phyloP scores from a whole-genome alignment of 768 basidiomycete genomes.

The Boletus huronensis region DNA sequence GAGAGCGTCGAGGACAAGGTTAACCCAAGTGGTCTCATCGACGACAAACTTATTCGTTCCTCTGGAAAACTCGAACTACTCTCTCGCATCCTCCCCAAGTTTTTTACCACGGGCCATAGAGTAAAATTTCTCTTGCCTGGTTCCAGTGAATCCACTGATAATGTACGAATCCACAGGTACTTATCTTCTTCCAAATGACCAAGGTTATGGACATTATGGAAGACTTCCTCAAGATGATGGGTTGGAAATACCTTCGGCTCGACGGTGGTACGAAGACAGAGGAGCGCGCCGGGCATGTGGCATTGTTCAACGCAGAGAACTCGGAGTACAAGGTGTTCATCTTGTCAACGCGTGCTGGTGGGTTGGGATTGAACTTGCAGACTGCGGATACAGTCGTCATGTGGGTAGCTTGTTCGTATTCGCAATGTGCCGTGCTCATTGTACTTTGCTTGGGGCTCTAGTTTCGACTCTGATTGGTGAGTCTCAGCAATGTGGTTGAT shows the following conservation, averaged over 20 bases:
- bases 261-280: conserved; percentile 97
- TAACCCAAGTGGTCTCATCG: conserved; percentile 75
- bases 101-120: conserved; percentile 88
- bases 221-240: conserved; percentile 87
- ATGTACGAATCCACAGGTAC: conserved; percentile 51
- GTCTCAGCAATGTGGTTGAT: background rate
- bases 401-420: conserved; percentile 41
- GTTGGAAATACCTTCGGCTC: conserved; percentile 85
- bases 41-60: conserved; percentile 80
- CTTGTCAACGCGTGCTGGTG: conserved; percentile 89
- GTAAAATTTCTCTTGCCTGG: conserved; percentile 37
- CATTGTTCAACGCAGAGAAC: conserved; percentile 82
- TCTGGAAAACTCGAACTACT: conserved; percentile 95
- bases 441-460: conserved; percentile 24
- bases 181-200: conserved; percentile 99
- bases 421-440: conserved; percentile 5
- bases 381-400: conserved; percentile 97
- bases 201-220: conserved; percentile 99
- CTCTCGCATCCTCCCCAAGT: conserved; percentile 88
- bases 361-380: conserved; percentile 91
- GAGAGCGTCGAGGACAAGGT: conserved; percentile 94
- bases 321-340: conserved; percentile 92
- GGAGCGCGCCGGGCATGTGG: conserved; percentile 84
- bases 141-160: background rate
- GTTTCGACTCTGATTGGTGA: conserved; percentile 77